Percentiles rank a stretch among this genome's conserved stretches.
Conservation (phyloP, 305 asterid species). For the Fraxinus sp. region DNA sequence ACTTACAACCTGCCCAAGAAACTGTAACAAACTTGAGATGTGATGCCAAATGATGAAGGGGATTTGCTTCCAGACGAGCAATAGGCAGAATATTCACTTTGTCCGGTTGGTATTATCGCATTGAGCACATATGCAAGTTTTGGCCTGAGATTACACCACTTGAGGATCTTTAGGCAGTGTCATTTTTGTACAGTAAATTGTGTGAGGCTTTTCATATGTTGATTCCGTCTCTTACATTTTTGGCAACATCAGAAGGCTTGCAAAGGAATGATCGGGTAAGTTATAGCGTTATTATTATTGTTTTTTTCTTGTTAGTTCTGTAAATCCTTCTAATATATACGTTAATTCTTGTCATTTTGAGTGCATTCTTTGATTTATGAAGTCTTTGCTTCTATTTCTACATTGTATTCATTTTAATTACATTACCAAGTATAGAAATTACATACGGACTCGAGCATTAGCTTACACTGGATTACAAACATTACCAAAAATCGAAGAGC, state of each 20-base stretch:
- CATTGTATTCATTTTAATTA: not conserved
- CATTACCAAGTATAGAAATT: not conserved
- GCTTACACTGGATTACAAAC: not conserved
- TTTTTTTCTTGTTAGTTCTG: not conserved
- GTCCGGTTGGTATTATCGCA: not conserved
- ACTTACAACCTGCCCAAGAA: constrained; percentile 87
- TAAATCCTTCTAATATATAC: not conserved
- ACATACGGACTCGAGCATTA: not conserved
- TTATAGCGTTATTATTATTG: not conserved
- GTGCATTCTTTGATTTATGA: not conserved
- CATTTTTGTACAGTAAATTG: constrained; percentile 35
- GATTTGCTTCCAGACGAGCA: not conserved
- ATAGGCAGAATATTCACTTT: not conserved
- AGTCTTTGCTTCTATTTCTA: not conserved
- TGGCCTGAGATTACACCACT: not conserved
- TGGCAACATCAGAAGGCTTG: not conserved
- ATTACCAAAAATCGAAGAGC: not conserved
- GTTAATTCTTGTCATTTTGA: not conserved
- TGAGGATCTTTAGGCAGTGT: not conserved
- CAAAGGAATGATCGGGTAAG: not conserved
- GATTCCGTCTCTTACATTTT: not conserved
- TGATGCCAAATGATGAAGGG: not conserved
- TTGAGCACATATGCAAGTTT: not conserved
- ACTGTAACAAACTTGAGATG: constrained; percentile 29
- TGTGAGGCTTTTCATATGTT: not conserved